Evolutionary conservation across 1,284 basidiomycete species (phyloP).

Genomic region (Macrocystidia cucumis): DNA sequence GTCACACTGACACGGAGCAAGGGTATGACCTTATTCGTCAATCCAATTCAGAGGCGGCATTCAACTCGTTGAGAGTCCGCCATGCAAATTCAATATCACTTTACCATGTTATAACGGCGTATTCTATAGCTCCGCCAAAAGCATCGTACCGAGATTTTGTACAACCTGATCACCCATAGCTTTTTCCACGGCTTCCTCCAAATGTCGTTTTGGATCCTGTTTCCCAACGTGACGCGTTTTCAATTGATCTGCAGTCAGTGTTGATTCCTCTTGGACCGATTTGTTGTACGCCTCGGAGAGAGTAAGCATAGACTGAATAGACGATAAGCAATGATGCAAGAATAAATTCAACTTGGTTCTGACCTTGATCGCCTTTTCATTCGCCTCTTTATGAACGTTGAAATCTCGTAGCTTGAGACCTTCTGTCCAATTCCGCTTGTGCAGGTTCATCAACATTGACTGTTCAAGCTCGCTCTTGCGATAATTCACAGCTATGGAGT

Average conservation of each 20-base stretch:
- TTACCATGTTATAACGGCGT: no score
- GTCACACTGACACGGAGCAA: no score
- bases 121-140: constrained; percentile 74
- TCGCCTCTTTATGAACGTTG: constrained; percentile 74
- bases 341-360: constrained; percentile 13
- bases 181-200: constrained; percentile 95
- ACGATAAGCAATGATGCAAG: constrained; percentile 7
- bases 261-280: constrained; percentile 93
- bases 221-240: constrained; percentile 97
- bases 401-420: constrained; percentile 89
- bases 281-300: constrained; percentile 93
- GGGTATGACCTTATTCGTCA: constrained; percentile 8
- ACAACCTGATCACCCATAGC: constrained; percentile 95
- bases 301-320: constrained; percentile 77
- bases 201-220: constrained; percentile 94
- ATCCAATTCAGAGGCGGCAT: constrained; percentile 3
- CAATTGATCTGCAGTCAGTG: constrained; percentile 82
- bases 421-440: constrained; percentile 97
- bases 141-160: constrained; percentile 88
- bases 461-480: constrained; percentile 96
- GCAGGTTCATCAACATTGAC: constrained; percentile 96
- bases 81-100: no score
- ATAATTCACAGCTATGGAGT: constrained; percentile 95
- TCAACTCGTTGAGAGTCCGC: no score
- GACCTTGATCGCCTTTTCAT: constrained; percentile 91